Evolutionary conservation across 139 green algal species (phyloP).

Genomic region (Chlamydomonas urium): DNA sequence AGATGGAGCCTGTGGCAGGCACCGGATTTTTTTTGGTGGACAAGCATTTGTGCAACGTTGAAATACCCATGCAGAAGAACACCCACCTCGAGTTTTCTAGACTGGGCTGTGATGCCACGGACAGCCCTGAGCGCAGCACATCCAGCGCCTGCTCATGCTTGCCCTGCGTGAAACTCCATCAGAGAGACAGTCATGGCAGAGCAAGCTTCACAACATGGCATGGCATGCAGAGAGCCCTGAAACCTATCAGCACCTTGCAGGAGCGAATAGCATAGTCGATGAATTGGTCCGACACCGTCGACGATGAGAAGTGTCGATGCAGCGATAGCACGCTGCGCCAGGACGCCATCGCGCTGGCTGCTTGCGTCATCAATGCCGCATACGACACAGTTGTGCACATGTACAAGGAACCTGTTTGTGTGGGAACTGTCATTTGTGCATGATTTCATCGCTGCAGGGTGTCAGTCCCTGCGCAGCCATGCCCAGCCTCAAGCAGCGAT

Average conservation of each 20-base stretch:
- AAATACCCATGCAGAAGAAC: too few species aligned
- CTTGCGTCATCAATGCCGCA: background rate
- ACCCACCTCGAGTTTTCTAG: too few species aligned
- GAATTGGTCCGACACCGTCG: slow-evolving; percentile 57
- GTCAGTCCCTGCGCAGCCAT: background rate
- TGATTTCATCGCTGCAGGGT: background rate
- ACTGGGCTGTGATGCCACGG: too few species aligned
- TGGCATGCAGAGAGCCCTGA: too few species aligned
- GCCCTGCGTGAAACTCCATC: slow-evolving; percentile 18
- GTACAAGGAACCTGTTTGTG: too few species aligned
- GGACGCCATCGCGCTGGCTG: too few species aligned
- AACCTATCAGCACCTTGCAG: slow-evolving; percentile 53
- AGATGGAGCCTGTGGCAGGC: too few species aligned
- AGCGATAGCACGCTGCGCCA: too few species aligned
- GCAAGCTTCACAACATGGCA: background rate
- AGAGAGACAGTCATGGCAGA: background rate
- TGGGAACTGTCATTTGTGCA: background rate
- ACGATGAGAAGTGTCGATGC: too few species aligned
- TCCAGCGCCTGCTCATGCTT: slow-evolving; percentile 49
- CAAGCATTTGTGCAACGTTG: too few species aligned
- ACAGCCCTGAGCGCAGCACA: slow-evolving; percentile 44
- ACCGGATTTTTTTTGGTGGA: too few species aligned
- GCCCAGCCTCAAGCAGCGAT: background rate
- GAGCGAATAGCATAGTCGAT: slow-evolving; percentile 36
- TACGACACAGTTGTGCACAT: too few species aligned